Percentiles rank a stretch among this genome's conserved stretches.
These are phyloP conservation scores for Alternaria panax DNA, from an alignment of 2,329 filamentous ascomycete species.

Conservation along the genomic window DNA sequence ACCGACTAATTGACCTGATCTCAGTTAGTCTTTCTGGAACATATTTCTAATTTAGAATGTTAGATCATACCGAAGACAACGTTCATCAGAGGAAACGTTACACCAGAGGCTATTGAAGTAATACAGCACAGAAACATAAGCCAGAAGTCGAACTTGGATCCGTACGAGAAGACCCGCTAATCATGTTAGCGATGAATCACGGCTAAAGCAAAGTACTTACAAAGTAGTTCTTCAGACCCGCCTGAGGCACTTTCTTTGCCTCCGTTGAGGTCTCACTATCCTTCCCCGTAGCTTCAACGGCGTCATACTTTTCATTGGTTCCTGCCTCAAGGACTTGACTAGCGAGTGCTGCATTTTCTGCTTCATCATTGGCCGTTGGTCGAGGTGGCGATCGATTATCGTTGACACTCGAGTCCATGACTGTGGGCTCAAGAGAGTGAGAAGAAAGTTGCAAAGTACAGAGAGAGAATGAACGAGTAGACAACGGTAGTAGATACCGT, in stretches of 20 bases:
- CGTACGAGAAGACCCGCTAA: conserved; percentile 47
- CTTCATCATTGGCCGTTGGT: conserved; percentile 6
- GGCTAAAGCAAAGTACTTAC: conserved; percentile 24
- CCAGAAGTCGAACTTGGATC: conserved; percentile 41
- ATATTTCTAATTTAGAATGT: neutral
- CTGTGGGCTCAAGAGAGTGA: neutral
- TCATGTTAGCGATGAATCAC: conserved; percentile 6
- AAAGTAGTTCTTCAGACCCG: conserved; percentile 43
- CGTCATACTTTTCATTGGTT: neutral
- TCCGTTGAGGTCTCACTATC: conserved; percentile 4
- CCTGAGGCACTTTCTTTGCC: conserved; percentile 29
- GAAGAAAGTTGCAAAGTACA: neutral
- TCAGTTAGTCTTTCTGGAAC: neutral
- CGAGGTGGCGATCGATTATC: conserved; percentile 5
- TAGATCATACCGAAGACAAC: conserved; percentile 60
- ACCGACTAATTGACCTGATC: conserved; percentile 54
- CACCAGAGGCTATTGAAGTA: conserved; percentile 45
- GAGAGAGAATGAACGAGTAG: neutral
- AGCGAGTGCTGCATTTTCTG: conserved; percentile 6
- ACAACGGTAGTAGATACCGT: neutral
- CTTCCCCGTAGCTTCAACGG: conserved; percentile 13
- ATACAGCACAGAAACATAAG: conserved; percentile 37
- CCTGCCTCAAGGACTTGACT: conserved; percentile 6
- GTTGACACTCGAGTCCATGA: conserved; percentile 1
- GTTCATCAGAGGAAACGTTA: conserved; percentile 63